Percentiles rank a stretch among this genome's conserved stretches.
Evolutionary conservation across 139 green algal species (phyloP).

Genomic region (Limnomonas spitsbergensis): DNA sequence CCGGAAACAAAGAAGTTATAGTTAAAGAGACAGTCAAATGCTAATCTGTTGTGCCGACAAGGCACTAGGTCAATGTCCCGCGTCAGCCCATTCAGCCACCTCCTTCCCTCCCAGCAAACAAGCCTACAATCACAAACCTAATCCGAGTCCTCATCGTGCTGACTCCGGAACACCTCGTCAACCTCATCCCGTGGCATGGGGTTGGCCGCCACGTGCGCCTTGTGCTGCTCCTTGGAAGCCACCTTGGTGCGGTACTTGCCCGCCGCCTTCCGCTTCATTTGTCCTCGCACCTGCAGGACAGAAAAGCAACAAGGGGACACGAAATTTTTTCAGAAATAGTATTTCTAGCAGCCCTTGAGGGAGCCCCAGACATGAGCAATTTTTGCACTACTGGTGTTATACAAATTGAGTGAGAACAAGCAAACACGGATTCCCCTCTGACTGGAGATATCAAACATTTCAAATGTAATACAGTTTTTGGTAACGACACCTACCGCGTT

Average conservation of each 20-base stretch:
- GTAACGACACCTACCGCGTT: constrained; percentile 65
- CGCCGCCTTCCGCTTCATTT: constrained; percentile 67
- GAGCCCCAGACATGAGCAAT: too few relatives aligned
- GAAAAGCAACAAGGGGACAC: constrained; percentile 1
- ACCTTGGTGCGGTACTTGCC: constrained; percentile 84
- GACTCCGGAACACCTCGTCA: constrained; percentile 58
- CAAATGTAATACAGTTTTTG: not conserved
- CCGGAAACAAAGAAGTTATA: too few relatives aligned
- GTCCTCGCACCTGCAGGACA: constrained; percentile 49
- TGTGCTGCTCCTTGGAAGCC: constrained; percentile 42
- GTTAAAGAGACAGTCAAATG: too few relatives aligned
- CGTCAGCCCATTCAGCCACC: too few relatives aligned
- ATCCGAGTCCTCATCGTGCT: too few relatives aligned
- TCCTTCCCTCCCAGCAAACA: too few relatives aligned
- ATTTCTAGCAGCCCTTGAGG: not conserved
- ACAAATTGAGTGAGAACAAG: not conserved
- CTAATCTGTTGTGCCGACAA: too few relatives aligned
- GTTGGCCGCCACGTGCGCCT: constrained; percentile 58
- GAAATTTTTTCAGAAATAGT: not conserved
- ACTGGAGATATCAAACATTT: too few relatives aligned
- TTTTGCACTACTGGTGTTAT: too few relatives aligned
- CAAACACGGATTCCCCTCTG: not conserved
- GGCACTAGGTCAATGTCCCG: too few relatives aligned
- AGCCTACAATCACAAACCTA: too few relatives aligned
- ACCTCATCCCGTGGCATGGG: constrained; percentile 50